Base-by-base conservation (phyloP, 345 rosid species). In the Ricinus communis region DNA sequence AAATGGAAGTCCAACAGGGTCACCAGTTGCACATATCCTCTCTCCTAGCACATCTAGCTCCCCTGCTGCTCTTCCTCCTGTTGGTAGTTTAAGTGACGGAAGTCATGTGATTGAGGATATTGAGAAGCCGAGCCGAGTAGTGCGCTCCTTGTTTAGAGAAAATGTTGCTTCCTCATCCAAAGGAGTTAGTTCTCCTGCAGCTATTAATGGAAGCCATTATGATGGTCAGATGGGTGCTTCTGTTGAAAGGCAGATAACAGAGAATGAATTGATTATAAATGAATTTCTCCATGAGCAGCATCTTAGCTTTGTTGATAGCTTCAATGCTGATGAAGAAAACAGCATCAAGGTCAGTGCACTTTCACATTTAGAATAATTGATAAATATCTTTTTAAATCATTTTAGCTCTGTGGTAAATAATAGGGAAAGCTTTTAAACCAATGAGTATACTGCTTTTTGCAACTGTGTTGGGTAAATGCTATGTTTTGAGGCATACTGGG, bases 231-330 rank as follows among this genome's bases (percentile, higher is more conserved):
- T 54, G 24, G 76, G 70, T 68, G n/a, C n/a, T n/a, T 49, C 85
- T 71, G 77, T 55, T 64, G 80, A 75, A 57, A 81, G 46, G 59
- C 18, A 22, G 60, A 57, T 66, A 24, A 72, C 78, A 15, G 91
- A 88, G 83, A 94, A 94, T 81, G 98, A 94, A 88, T 75, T 85
- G 77, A 78, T 94, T 73, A 84, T 95, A 62, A 90, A 92, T 82
- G 91, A 86, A 72, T 76, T 87, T 56, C 76, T 92, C 54, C 99
- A 92, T 67, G 88, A 85, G 74, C 82, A 66, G 71, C 67, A 51
- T 31, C 70, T 33, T 36, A 74, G 82, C 59, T 81, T 84, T 76
- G 70, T 76, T 41, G 87, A 86, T 71, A 83, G 79, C 71, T 80
- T 80, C 61, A 76, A 57, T 58, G 69, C 30, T 14, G 64, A 86